Conservation (phyloP, 2,329 filamentous ascomycete genomes). For the Spiromastix sp. region DNA sequence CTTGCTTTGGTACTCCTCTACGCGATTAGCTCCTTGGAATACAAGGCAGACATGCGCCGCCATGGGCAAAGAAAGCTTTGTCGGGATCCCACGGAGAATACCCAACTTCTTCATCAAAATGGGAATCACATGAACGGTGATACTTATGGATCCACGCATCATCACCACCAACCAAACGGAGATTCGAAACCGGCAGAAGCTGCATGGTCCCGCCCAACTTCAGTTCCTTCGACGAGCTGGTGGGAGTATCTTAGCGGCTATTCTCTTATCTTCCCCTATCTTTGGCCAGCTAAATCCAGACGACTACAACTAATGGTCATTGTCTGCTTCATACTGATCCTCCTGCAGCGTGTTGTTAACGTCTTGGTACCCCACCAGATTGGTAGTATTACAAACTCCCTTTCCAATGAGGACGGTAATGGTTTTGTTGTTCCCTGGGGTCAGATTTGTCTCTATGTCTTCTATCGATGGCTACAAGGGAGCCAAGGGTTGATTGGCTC, state of each 20-base stretch:
- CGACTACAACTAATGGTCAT: constrained; percentile 69
- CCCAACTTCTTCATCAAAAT: constrained; percentile 27
- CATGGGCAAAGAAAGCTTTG: constrained; percentile 18
- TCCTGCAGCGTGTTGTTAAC: constrained; percentile 75
- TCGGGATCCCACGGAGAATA: constrained; percentile 34
- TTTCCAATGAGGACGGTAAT: constrained; percentile 49
- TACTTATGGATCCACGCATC: constrained; percentile 41
- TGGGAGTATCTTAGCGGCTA: constrained; percentile 93
- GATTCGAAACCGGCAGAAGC: constrained; percentile 42
- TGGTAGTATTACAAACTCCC: constrained; percentile 64
- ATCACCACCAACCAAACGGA: constrained; percentile 3
- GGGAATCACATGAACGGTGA: constrained; percentile 38
- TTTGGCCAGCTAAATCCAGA: constrained; percentile 80
- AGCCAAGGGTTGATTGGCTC: constrained; percentile 80
- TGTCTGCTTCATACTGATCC: constrained; percentile 69
- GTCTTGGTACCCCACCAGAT: constrained; percentile 75
- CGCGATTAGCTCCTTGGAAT: constrained; percentile 37
- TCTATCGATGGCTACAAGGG: constrained; percentile 74
- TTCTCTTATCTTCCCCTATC: constrained; percentile 86
- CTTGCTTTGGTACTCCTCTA: constrained; percentile 53
- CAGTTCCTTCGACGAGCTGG: constrained; percentile 80
- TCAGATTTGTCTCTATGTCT: constrained; percentile 64
- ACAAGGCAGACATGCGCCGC: constrained; percentile 29
- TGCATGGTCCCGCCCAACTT: constrained; percentile 82
- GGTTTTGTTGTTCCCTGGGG: constrained; percentile 56